phyloP scores from a whole-genome alignment of 352 stramenopile species.

The Thraustotheca clavata region DNA sequence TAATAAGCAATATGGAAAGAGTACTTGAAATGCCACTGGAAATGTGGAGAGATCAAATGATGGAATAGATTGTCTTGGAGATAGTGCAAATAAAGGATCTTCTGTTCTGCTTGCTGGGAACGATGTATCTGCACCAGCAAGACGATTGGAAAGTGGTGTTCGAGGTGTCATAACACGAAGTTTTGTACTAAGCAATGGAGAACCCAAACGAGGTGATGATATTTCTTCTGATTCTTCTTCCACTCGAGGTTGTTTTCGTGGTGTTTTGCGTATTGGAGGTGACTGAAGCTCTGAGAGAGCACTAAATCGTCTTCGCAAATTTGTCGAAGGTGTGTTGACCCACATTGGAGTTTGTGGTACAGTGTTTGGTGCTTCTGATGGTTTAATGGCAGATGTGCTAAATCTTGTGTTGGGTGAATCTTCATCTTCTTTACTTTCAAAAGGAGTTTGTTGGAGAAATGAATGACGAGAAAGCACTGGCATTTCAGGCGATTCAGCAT shows the following conservation, averaged over 20 bases:
- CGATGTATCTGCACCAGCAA: constrained; percentile 62
- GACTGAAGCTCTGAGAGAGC: neutral
- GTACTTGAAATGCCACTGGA: constrained; percentile 64
- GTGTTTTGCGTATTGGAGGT: neutral
- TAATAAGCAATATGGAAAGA: neutral
- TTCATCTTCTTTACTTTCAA: neutral
- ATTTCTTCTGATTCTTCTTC: neutral
- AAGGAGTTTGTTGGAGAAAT: neutral
- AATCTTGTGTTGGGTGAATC: neutral
- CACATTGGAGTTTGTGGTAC: neutral
- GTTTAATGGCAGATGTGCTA: neutral
- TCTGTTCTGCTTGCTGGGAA: constrained; percentile 66
- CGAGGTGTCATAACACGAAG: constrained; percentile 78
- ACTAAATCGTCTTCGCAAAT: constrained; percentile 14
- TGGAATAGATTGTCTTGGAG: constrained; percentile 43
- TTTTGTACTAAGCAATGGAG: constrained; percentile 64
- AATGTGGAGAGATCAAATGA: constrained; percentile 68
- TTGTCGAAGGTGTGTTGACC: neutral
- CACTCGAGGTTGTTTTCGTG: neutral
- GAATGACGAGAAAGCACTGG: neutral
- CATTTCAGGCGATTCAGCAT: constrained; percentile 1
- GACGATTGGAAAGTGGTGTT: constrained; percentile 73
- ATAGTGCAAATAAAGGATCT: constrained; percentile 39
- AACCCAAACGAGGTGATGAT: constrained; percentile 32
- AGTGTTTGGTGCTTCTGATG: neutral